phyloP scores from a whole-genome alignment of 164 flowering plant species.

The Liriodendron chinense region DNA sequence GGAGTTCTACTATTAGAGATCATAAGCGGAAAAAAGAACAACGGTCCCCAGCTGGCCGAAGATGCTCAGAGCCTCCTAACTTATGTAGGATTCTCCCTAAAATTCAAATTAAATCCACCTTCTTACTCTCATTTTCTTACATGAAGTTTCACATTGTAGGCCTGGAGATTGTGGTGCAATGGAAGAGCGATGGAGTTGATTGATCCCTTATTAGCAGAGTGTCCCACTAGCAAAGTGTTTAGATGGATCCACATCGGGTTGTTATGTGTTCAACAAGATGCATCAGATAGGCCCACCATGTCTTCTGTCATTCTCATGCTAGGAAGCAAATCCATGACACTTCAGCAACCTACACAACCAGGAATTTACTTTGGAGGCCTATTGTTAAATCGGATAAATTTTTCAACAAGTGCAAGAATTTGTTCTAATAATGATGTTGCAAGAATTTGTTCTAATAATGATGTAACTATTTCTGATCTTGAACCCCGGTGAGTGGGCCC shows the following conservation, averaged over 20 bases:
- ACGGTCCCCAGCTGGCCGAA: not conserved
- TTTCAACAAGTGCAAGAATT: too few species aligned
- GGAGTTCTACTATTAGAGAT: conserved; percentile 28
- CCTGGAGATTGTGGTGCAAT: conserved; percentile 16
- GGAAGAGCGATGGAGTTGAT: conserved; percentile 13
- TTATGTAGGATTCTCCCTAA: conserved; percentile 18
- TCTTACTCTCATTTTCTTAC: not conserved
- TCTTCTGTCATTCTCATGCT: conserved; percentile 11
- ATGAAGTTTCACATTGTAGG: not conserved
- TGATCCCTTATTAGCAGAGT: not conserved
- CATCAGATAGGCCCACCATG: conserved; percentile 14
- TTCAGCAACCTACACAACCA: conserved; percentile 4
- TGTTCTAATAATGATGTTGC: not conserved
- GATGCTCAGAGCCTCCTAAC: conserved; percentile 13
- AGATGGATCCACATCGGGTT: conserved; percentile 12
- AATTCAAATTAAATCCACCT: not conserved
- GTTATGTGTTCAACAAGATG: conserved; percentile 14
- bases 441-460: not conserved
- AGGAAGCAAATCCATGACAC: not conserved
- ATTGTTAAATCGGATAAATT: not conserved
- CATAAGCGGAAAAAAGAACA: conserved; percentile 22
- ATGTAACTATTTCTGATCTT: not conserved
- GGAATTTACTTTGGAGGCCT: not conserved
- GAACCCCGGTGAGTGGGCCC: not conserved
- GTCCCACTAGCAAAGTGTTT: not conserved